phyloP scores from a whole-genome alignment of 2,329 filamentous ascomycete genomes.

The Hymenoscyphus albidus region DNA sequence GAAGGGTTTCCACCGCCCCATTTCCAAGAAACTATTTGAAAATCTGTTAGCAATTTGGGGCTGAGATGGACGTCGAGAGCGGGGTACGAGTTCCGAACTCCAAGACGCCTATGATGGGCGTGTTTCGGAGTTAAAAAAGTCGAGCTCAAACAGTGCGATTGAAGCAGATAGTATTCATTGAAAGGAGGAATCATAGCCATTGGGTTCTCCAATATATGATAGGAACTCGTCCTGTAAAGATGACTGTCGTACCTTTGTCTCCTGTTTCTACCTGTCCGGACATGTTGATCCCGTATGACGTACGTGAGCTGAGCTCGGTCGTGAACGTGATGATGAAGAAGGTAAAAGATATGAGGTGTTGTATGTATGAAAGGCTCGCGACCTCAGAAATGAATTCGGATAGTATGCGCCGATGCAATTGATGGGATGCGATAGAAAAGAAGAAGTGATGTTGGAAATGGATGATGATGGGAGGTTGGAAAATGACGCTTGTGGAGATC shows the following conservation, averaged over 20 bases:
- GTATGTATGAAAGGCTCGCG: slow-evolving; percentile 14
- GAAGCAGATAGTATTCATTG: not conserved
- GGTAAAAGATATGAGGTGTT: slow-evolving; percentile 2
- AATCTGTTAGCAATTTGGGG: slow-evolving; percentile 7
- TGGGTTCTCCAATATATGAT: not conserved
- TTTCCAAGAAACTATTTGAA: slow-evolving; percentile 55
- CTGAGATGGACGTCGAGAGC: not conserved
- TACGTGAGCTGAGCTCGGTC: slow-evolving; percentile 12
- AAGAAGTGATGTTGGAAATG: slow-evolving; percentile 16
- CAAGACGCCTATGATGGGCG: not conserved
- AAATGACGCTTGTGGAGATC: slow-evolving; percentile 17
- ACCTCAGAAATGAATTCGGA: slow-evolving; percentile 14
- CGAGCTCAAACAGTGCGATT: not conserved
- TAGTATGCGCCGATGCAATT: slow-evolving; percentile 19
- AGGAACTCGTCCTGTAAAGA: not conserved
- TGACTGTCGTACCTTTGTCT: slow-evolving; percentile 42
- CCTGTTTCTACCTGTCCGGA: slow-evolving; percentile 47
- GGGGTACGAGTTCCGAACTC: not conserved
- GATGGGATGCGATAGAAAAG: slow-evolving; percentile 28
- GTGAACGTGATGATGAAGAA: not conserved
- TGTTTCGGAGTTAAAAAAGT: not conserved
- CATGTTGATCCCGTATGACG: slow-evolving; percentile 34
- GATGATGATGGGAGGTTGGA: slow-evolving; percentile 13
- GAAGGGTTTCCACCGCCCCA: slow-evolving; percentile 53
- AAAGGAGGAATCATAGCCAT: not conserved